These are phyloP conservation scores for Apiosordaria backusii DNA, from an alignment of 495 filamentous ascomycete species.

Conservation along the genomic window DNA sequence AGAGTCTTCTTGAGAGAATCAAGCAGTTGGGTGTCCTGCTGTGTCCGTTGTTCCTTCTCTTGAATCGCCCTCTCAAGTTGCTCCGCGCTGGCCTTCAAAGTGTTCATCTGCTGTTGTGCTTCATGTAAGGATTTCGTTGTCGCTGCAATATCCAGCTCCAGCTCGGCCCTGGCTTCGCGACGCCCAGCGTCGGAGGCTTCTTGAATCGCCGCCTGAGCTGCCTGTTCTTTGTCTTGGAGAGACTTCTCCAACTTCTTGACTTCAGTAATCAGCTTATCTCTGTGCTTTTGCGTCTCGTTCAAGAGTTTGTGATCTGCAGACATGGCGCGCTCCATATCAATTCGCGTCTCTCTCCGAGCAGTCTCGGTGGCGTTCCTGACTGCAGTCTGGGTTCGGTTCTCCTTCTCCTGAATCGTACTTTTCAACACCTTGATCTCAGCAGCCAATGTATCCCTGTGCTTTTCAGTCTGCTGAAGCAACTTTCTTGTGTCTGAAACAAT, in stretches of 20 bases:
- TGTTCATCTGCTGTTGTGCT: neutral
- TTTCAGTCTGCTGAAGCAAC: neutral
- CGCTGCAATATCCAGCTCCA: slow-evolving; percentile 14
- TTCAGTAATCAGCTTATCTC: slow-evolving; percentile 9
- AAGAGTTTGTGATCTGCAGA: neutral
- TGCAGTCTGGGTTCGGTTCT: neutral
- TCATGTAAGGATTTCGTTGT: neutral
- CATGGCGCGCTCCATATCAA: slow-evolving; percentile 16
- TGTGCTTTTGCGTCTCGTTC: neutral
- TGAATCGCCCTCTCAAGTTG: slow-evolving; percentile 5
- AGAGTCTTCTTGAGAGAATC: slow-evolving; percentile 11
- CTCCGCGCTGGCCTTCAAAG: too few species aligned
- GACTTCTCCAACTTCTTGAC: slow-evolving; percentile 21
- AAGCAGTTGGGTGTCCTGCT: slow-evolving; percentile 3
- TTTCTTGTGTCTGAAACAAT: slow-evolving; percentile 6
- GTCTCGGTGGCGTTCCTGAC: slow-evolving; percentile 5
- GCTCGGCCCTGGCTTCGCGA: slow-evolving; percentile 7
- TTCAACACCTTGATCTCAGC: slow-evolving; percentile 19
- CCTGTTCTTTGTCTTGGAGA: slow-evolving; percentile 21
- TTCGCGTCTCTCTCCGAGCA: slow-evolving; percentile 5
- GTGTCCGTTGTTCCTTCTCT: slow-evolving; percentile 10
- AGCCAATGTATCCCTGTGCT: neutral
- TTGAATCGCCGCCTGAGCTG: neutral
- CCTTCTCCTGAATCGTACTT: slow-evolving; percentile 22
- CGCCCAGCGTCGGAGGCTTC: slow-evolving; percentile 9